phyloP scores from a whole-genome alignment of 2,329 filamentous ascomycete genomes.

The Fusarium sp. region DNA sequence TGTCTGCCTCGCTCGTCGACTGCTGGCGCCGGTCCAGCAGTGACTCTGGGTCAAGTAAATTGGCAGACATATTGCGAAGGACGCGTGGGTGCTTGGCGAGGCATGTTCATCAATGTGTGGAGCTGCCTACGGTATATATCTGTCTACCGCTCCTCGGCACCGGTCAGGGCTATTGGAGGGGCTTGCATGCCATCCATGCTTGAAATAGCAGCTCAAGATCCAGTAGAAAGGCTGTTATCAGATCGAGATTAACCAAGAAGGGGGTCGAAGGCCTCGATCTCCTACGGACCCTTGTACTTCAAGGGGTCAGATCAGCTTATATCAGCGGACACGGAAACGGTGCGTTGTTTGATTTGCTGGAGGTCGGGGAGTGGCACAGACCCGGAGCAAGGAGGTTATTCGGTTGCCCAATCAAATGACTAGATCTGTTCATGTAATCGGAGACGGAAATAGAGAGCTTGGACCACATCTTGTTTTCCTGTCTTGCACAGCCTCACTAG shows the following conservation, averaged over 20 bases:
- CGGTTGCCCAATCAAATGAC: background rate
- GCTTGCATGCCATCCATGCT: background rate
- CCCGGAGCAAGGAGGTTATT: background rate
- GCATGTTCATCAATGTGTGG: conserved; percentile 22
- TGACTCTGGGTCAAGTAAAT: conserved; percentile 33
- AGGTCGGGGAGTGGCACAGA: conserved; percentile 5
- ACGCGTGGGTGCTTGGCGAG: conserved; percentile 19
- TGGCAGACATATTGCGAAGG: conserved; percentile 24
- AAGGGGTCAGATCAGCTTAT: conserved; percentile 17
- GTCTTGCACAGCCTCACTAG: conserved; percentile 11
- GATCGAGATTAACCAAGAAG: conserved; percentile 8
- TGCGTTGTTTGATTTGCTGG: background rate
- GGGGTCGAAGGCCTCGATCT: background rate
- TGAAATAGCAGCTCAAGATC: conserved; percentile 19
- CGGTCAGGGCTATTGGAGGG: background rate
- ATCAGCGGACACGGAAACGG: conserved; percentile 12
- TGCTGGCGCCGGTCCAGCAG: conserved; percentile 29
- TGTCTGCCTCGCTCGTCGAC: conserved; percentile 31
- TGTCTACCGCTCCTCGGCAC: background rate
- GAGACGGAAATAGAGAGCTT: conserved; percentile 7
- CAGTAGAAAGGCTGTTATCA: conserved; percentile 13
- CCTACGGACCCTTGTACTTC: conserved; percentile 2
- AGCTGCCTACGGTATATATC: conserved; percentile 18
- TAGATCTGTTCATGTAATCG: background rate
- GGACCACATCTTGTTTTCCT: conserved; percentile 15